Conservation (phyloP, 345 rosid genomes). For the Carallia brachiata region DNA sequence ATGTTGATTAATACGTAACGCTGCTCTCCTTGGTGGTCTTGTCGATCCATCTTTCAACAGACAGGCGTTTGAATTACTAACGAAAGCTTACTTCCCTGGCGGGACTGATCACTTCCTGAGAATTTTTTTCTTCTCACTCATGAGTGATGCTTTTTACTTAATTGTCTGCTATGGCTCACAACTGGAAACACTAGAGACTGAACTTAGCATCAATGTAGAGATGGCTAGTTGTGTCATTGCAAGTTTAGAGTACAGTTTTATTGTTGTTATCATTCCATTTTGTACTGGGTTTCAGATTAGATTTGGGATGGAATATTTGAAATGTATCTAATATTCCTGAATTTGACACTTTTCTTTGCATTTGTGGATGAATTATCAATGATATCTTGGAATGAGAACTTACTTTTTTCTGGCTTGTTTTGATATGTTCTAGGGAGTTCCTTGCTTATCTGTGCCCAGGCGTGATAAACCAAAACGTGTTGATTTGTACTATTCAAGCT, state of each 20-base stretch:
- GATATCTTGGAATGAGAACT: not conserved
- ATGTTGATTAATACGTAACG: not conserved
- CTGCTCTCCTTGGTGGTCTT: not conserved
- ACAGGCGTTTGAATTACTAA: not conserved
- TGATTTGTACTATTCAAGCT: conserved; percentile 90
- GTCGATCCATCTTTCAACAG: not conserved
- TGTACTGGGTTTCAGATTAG: not conserved
- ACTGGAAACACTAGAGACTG: not conserved
- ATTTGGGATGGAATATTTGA: not conserved
- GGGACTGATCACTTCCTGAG: no score
- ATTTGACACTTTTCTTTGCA: not conserved
- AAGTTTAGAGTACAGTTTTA: not conserved
- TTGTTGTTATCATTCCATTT: not conserved
- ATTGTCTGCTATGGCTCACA: not conserved
- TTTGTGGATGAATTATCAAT: not conserved
- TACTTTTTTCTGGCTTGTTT: not conserved
- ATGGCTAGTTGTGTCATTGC: not conserved
- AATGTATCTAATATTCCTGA: not conserved
- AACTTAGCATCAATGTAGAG: not conserved
- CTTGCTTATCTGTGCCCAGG: conserved; percentile 61
- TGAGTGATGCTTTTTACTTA: not conserved
- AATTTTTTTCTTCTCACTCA: no score
- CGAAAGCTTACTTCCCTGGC: no score
- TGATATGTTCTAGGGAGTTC: conserved; percentile 64
- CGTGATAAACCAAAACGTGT: conserved; percentile 80